Evolutionary conservation across 805 yeast genomes (phyloP), one percentile per base, ranked within the genome.

Genomic region (Debaryomyces maramus): DNA sequence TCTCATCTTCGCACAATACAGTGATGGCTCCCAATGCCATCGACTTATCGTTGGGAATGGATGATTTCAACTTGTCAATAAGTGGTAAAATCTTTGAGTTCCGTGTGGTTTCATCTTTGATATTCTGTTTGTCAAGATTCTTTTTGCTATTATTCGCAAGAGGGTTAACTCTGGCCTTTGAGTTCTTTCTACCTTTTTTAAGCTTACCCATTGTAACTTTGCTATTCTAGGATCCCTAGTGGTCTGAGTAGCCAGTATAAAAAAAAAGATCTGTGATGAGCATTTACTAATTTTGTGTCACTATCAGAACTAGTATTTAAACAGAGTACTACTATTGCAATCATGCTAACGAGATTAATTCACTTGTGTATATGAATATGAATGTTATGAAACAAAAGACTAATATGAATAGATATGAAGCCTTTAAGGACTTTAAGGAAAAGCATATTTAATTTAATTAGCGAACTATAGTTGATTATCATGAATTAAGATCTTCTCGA

Each of bases 21-120:
- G 83, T 72, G 30, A 89, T 79, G 3, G 93, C 82, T 8, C 83
- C 77, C 15, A 89, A 60, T 1, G 96, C 91, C 78, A 85, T 79
- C 0, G 85, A 73, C 43, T 88, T 74, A 44, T 90, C 97, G 53
- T 83, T 82, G 2, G 86, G 77, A 6, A 78, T 70, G 1, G 78
- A 61, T 3, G 88, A 77, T 37, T 75, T 65, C 41, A 90, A 65
- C 51, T 86, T 80, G 40, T 75, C 72, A 15, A 89, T 67, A 46
- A 90, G 64, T 1, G 96, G 93, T 22, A 78, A 56, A 43, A 88
- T 76, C 53, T 79, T 83, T 41, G 75, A 78, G 45, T 70, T 70
- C 34, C 77, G 69, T 14, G 75, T 52, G 13, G 53, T 55, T 34
- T 75, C 80, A 50, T 78, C 83, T 43, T 73, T 73, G 13, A 48